Conservation (phyloP, 2,329 filamentous ascomycete genomes). For the Pseudomassariella vexata region DNA sequence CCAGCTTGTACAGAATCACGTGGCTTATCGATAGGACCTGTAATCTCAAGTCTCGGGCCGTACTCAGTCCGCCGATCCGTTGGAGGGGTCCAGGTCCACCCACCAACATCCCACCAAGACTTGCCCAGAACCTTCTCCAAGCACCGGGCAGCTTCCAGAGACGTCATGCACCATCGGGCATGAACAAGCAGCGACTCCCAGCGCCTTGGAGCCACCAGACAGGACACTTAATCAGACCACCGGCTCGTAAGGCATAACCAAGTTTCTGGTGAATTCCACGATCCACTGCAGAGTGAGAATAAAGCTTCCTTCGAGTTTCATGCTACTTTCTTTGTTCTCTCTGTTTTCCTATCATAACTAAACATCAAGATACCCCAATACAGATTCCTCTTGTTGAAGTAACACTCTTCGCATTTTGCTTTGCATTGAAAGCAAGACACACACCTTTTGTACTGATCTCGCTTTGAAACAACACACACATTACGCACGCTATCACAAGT, state of each 20-base stretch:
- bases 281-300: conserved; percentile 1
- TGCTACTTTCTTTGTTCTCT: not conserved
- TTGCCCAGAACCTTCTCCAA: too few relatives aligned
- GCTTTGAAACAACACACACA: not conserved
- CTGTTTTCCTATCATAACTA: not conserved
- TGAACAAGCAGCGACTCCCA: conserved; percentile 1
- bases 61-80: too few relatives aligned
- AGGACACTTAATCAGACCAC: conserved; percentile 3
- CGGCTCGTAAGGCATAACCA: not conserved
- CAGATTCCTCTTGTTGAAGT: too few relatives aligned
- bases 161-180: not conserved
- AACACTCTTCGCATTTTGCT: too few relatives aligned
- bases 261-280: not conserved
- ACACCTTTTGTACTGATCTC: not conserved
- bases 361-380: not conserved
- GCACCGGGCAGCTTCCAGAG: conserved; percentile 4
- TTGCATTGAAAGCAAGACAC: too few relatives aligned
- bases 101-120: too few relatives aligned
- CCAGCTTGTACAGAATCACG: too few relatives aligned
- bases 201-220: not conserved
- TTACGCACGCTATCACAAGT: conserved; percentile 1
- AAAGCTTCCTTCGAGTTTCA: not conserved
- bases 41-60: too few relatives aligned
- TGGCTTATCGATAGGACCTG: too few relatives aligned
- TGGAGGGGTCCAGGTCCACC: too few relatives aligned